A percentile compares a stretch with the other conserved stretches of the same genome.
These are phyloP conservation scores for Penicillium mononematosum DNA, from an alignment of 495 filamentous ascomycete genomes.

Conservation along the genomic window DNA sequence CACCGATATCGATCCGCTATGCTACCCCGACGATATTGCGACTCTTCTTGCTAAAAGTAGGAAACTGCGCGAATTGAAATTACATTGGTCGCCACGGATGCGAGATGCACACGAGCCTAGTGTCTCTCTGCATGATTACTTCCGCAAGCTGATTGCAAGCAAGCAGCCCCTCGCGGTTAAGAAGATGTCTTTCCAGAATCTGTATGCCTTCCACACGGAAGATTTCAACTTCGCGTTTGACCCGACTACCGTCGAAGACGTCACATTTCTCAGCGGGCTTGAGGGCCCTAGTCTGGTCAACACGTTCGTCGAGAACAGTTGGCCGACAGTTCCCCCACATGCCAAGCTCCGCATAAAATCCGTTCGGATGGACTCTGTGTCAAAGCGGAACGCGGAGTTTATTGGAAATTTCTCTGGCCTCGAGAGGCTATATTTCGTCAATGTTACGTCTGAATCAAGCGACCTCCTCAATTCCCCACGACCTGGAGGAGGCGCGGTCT, in stretches of 20 bases:
- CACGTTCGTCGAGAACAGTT: conserved; percentile 56
- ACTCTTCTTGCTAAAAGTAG: conserved; percentile 51
- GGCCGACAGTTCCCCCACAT: conserved; percentile 36
- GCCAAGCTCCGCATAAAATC: conserved; percentile 34
- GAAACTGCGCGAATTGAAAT: conserved; percentile 52
- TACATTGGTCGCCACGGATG: conserved; percentile 66
- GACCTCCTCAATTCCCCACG: conserved; percentile 35
- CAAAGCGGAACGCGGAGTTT: conserved; percentile 43
- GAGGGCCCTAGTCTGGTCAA: conserved; percentile 41
- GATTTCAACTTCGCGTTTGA: conserved; percentile 45
- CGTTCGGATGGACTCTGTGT: conserved; percentile 42
- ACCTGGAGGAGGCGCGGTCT: conserved; percentile 12
- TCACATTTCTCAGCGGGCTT: conserved; percentile 53
- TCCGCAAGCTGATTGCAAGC: conserved; percentile 51
- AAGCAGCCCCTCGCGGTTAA: conserved; percentile 46
- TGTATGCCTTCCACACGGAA: conserved; percentile 54
- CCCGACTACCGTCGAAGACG: conserved; percentile 41
- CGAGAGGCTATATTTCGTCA: conserved; percentile 49
- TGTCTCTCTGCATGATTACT: conserved; percentile 53
- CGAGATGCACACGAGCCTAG: conserved; percentile 56
- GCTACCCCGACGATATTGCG: conserved; percentile 64
- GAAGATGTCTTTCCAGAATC: conserved; percentile 54
- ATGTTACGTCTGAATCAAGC: conserved; percentile 29
- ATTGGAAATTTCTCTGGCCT: conserved; percentile 38
- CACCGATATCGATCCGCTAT: conserved; percentile 62